These are phyloP conservation scores for Salix purpurea DNA, from an alignment of 345 rosid species.

Conservation along the genomic window DNA sequence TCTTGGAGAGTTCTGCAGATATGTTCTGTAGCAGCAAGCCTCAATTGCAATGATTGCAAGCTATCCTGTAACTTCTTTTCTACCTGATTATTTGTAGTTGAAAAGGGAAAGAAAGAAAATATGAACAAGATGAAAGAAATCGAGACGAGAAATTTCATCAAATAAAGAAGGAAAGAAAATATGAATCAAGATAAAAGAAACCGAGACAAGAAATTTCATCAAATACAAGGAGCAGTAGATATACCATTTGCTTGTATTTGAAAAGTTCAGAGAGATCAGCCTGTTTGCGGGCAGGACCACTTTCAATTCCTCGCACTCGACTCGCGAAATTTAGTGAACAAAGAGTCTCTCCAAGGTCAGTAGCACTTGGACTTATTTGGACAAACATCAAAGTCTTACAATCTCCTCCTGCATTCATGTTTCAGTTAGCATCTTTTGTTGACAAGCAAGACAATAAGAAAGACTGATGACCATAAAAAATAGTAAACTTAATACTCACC, in stretches of 20 bases:
- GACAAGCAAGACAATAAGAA: not conserved
- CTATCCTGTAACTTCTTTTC: slow-evolving; percentile 81
- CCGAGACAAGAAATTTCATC: not conserved
- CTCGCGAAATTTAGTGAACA: slow-evolving; percentile 89
- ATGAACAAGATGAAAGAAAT: not conserved
- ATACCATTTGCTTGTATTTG: slow-evolving; percentile 88
- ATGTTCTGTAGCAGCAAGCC: slow-evolving; percentile 77
- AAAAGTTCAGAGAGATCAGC: slow-evolving; percentile 56
- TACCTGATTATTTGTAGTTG: slow-evolving; percentile 36
- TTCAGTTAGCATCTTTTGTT: slow-evolving; percentile 8
- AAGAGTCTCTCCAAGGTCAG: slow-evolving; percentile 82
- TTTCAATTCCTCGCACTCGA: slow-evolving; percentile 87
- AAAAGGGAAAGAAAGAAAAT: not conserved
- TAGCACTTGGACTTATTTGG: slow-evolving; percentile 79
- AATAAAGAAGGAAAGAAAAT: not conserved
- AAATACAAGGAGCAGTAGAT: not conserved
- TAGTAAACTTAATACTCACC: slow-evolving; percentile 40
- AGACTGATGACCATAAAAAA: not conserved
- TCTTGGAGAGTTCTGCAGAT: slow-evolving; percentile 74
- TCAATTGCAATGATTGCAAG: slow-evolving; percentile 72
- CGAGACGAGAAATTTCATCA: not conserved
- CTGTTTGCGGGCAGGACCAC: slow-evolving; percentile 89
- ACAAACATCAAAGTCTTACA: slow-evolving; percentile 97
- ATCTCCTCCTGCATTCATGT: slow-evolving; percentile 65
- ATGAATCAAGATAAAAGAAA: not conserved